Percentiles rank a stretch among this genome's conserved stretches.
Evolutionary conservation across 1,284 basidiomycete genomes (phyloP).

Genomic region (Hypsizygus ulmarius): DNA sequence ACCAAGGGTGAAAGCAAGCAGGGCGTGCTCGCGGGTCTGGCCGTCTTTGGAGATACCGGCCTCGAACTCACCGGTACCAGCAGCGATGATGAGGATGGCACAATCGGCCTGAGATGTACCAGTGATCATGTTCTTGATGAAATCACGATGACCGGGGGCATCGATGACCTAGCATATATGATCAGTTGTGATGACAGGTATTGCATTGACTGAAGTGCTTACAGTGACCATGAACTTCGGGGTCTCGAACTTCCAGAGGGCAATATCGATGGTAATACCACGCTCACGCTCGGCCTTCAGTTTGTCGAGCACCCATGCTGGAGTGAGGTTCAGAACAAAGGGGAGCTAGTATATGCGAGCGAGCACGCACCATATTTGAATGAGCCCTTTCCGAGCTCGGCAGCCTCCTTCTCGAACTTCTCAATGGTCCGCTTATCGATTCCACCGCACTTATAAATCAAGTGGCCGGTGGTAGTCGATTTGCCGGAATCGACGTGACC

Average conservation of each 20-base stretch:
- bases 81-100: slow-evolving; percentile 99
- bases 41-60: slow-evolving; percentile 99
- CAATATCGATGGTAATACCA: slow-evolving; percentile 99
- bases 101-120: slow-evolving; percentile 99
- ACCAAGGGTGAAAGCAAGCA: slow-evolving; percentile 99
- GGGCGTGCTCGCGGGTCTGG: slow-evolving; percentile 99
- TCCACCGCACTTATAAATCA: slow-evolving; percentile 99
- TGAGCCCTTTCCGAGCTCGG: slow-evolving; percentile 99
- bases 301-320: slow-evolving; percentile 99
- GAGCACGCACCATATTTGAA: slow-evolving; percentile 89
- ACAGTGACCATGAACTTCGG: slow-evolving; percentile 90
- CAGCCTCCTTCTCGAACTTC: slow-evolving; percentile 99
- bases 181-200: slow-evolving; percentile 17
- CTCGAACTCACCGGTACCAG: slow-evolving; percentile 99
- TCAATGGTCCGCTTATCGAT: slow-evolving; percentile 99
- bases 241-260: slow-evolving; percentile 99
- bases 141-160: slow-evolving; percentile 99
- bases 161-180: slow-evolving; percentile 76
- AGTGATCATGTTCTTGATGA: slow-evolving; percentile 99
- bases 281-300: slow-evolving; percentile 99
- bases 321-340: slow-evolving; percentile 26
- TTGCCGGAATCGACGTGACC: slow-evolving; percentile 98
- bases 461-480: slow-evolving; percentile 99
- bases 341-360: slow-evolving; percentile 19
- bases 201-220: slow-evolving; percentile 28